phyloP scores from a whole-genome alignment of 2,329 filamentous ascomycete species.

The Diaporthe destruens region DNA sequence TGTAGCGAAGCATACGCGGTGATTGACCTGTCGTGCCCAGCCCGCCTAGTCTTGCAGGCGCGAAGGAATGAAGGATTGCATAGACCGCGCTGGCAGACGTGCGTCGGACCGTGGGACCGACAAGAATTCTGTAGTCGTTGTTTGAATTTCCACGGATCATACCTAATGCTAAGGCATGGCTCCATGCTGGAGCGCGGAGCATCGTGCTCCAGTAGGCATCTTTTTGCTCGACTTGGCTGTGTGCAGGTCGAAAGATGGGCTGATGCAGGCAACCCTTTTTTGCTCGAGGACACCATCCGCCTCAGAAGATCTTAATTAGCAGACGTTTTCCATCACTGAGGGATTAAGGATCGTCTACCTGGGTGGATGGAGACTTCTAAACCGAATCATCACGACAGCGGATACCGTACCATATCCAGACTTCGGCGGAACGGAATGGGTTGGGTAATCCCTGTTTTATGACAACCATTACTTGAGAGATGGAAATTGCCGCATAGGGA shows the following conservation, averaged over 20 bases:
- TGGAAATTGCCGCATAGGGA: accelerated
- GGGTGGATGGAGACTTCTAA: no score
- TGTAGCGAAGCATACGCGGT: background rate
- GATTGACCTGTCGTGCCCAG: background rate
- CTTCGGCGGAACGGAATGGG: no score
- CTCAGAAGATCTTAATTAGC: accelerated
- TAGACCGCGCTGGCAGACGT: background rate
- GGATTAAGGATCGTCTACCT: no score
- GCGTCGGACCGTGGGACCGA: slow-evolving; percentile 3
- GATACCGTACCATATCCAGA: no score
- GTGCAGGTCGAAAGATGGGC: background rate
- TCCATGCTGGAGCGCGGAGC: background rate
- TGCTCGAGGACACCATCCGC: no score
- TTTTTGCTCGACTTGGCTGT: background rate
- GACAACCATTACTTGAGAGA: no score
- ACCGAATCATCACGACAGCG: no score
- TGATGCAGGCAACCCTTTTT: background rate
- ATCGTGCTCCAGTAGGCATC: background rate
- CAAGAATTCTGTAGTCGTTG: background rate
- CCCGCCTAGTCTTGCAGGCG: slow-evolving; percentile 3
- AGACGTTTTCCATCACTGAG: no score
- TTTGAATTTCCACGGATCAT: background rate
- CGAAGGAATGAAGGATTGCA: slow-evolving; percentile 22
- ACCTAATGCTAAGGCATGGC: background rate
- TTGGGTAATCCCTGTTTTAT: no score